phyloP scores from a whole-genome alignment of 352 stramenopile species.

The Phytophthora parvispora region DNA sequence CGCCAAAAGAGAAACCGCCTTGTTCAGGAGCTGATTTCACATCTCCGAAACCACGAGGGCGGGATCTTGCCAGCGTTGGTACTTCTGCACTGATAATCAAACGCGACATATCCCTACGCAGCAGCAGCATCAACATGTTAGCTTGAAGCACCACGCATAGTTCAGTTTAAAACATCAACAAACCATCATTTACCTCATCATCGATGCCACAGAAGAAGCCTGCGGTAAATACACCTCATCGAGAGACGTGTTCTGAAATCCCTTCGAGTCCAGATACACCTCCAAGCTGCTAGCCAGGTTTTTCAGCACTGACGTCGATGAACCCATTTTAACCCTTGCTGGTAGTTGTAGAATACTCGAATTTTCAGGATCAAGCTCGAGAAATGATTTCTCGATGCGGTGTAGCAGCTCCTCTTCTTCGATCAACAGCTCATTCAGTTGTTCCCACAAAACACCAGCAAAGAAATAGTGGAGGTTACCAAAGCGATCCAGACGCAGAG shows the following conservation, averaged over 20 bases:
- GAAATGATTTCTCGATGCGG: conserved; percentile 13
- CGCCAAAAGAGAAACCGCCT: not conserved
- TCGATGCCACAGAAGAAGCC: not conserved
- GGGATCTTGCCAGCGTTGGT: conserved; percentile 4
- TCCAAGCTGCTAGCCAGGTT: conserved; percentile 19
- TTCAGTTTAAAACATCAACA: not conserved
- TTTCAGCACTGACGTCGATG: conserved; percentile 1
- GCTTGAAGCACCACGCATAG: not conserved
- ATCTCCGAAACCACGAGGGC: not conserved
- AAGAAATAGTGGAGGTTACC: conserved; percentile 38
- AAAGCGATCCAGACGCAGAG: conserved; percentile 29
- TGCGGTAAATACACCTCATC: conserved; percentile 22
- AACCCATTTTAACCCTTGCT: not conserved
- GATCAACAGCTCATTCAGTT: conserved; percentile 38
- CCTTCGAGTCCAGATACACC: conserved; percentile 23
- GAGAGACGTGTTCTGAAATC: conserved; percentile 34
- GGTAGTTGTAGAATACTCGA: conserved; percentile 7
- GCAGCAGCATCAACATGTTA: conserved; percentile 2
- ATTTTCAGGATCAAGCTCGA: conserved; percentile 28
- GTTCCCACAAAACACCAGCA: conserved; percentile 31
- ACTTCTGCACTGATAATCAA: conserved; percentile 26
- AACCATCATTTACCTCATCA: conserved; percentile 27
- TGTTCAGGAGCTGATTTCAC: not conserved
- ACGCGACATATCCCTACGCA: conserved; percentile 18
- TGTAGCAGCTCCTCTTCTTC: conserved; percentile 24